Evolutionary conservation across 257 asterid genomes (phyloP).

Genomic region (Nyctanthes arbortristis): DNA sequence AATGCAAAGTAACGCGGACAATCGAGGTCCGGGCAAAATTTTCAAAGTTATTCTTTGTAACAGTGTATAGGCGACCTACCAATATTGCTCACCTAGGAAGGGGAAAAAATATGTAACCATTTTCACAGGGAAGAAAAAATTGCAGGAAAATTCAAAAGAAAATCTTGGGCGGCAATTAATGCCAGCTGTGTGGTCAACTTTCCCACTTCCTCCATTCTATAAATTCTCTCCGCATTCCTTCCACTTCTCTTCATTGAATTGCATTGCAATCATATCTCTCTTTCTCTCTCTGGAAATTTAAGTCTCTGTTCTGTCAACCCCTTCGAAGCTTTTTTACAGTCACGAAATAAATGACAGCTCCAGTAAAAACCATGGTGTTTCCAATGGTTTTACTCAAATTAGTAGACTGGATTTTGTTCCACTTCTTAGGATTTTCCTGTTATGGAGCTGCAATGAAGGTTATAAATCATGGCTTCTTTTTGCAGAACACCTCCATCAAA

Average conservation of each 20-base stretch:
- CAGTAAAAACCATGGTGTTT: constrained; percentile 54
- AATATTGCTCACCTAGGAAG: constrained; percentile 46
- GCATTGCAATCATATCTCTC: no score
- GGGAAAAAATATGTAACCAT: constrained; percentile 16
- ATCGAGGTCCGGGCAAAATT: neutral
- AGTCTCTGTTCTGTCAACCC: no score
- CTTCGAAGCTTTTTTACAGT: neutral
- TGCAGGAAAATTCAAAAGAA: neutral
- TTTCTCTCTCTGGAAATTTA: constrained; percentile 9
- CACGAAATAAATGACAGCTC: constrained; percentile 26
- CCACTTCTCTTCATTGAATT: constrained; percentile 32
- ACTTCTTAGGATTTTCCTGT: constrained; percentile 63
- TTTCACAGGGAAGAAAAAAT: neutral
- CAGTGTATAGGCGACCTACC: constrained; percentile 43
- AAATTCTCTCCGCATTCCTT: constrained; percentile 42
- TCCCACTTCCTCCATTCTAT: constrained; percentile 41
- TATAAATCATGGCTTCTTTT: constrained; percentile 49
- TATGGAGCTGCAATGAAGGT: constrained; percentile 64
- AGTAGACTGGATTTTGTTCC: constrained; percentile 58
- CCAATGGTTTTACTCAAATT: constrained; percentile 54
- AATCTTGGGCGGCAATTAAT: constrained; percentile 50
- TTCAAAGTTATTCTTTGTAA: neutral
- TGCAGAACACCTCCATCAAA: constrained; percentile 31
- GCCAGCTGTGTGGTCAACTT: constrained; percentile 67
- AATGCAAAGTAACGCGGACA: no score